phyloP scores from a whole-genome alignment of 2,329 filamentous ascomycete species.

The Pseudogymnoascus sp. region DNA sequence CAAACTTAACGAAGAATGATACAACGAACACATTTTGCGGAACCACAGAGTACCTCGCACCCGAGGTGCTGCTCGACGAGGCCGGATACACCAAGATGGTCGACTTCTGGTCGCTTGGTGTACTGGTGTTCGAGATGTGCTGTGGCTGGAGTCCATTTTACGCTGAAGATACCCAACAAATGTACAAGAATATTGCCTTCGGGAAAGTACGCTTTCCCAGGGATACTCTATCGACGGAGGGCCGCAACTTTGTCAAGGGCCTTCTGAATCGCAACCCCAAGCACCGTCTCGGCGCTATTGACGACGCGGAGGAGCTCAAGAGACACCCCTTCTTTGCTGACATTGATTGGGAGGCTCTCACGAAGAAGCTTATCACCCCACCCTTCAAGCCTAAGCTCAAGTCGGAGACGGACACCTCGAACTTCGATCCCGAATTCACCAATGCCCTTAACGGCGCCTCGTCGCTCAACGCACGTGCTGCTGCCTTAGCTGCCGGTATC shows the following conservation, averaged over 20 bases:
- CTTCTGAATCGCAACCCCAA: conserved; percentile 94
- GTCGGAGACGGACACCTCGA: conserved; percentile 91
- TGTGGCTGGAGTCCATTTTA: conserved; percentile 99
- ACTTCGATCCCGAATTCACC: conserved; percentile 98
- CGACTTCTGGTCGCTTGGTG: conserved; percentile 97
- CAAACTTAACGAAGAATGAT: conserved; percentile 91
- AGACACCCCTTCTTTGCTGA: conserved; percentile 90
- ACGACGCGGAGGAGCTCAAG: conserved; percentile 91
- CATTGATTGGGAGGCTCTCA: conserved; percentile 81
- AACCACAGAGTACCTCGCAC: conserved; percentile 94
- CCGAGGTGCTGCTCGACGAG: conserved; percentile 90
- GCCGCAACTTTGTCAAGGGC: conserved; percentile 96
- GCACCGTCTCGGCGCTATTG: conserved; percentile 82
- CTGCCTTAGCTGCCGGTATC: conserved; percentile 75
- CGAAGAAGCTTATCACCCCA: conserved; percentile 86
- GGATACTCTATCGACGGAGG: conserved; percentile 89
- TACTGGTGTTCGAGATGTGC: conserved; percentile 98
- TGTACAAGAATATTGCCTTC: conserved; percentile 99
- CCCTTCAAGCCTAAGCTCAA: conserved; percentile 98
- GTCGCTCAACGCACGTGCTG: conserved; percentile 85
- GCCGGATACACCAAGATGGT: conserved; percentile 99
- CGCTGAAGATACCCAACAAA: conserved; percentile 97
- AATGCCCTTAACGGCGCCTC: conserved; percentile 81
- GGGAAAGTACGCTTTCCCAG: conserved; percentile 95
- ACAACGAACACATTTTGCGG: conserved; percentile 99